A percentile compares a stretch with the other conserved stretches of the same genome.
phyloP scores from a whole-genome alignment of 2,329 filamentous ascomycete genomes.

The Diplodia seriata region DNA sequence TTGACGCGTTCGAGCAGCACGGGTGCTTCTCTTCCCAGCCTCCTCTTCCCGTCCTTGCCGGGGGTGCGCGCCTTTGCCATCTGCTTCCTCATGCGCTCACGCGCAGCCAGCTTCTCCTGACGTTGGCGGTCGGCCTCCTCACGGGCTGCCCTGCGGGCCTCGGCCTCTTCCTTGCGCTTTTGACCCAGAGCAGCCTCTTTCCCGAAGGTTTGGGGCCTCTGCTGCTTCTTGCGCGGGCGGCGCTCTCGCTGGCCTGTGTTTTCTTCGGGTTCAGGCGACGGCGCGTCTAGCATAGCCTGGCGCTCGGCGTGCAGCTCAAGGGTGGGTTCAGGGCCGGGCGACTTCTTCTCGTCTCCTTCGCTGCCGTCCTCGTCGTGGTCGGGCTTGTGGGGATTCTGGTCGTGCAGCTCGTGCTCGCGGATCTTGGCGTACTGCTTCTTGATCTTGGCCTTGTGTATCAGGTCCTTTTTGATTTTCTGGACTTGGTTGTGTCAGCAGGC shows the following conservation, averaged over 20 bases:
- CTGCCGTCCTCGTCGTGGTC: slow-evolving; percentile 36
- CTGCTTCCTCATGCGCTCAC: slow-evolving; percentile 73
- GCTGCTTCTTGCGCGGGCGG: slow-evolving; percentile 37
- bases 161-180: slow-evolving; percentile 67
- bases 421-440: slow-evolving; percentile 92
- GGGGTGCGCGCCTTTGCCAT: slow-evolving; percentile 68
- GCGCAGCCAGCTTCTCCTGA: slow-evolving; percentile 60
- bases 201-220: slow-evolving; percentile 50
- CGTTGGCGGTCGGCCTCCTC: slow-evolving; percentile 71
- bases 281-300: slow-evolving; percentile 63
- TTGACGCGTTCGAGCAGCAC: slow-evolving; percentile 80
- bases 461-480: slow-evolving; percentile 84
- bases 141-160: slow-evolving; percentile 63
- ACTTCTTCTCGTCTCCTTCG: slow-evolving; percentile 36
- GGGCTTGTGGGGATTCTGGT: slow-evolving; percentile 44
- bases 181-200: slow-evolving; percentile 57
- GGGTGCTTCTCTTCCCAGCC: slow-evolving; percentile 80
- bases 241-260: slow-evolving; percentile 36
- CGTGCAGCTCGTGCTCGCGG: slow-evolving; percentile 61
- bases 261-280: slow-evolving; percentile 34
- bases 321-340: slow-evolving; percentile 43
- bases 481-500: slow-evolving; percentile 57
- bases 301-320: slow-evolving; percentile 67
- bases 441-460: slow-evolving; percentile 92
- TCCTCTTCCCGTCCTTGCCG: slow-evolving; percentile 73